A percentile compares a stretch with the other conserved stretches of the same genome.
Evolutionary conservation across 352 stramenopile species (phyloP).

Genomic region (Pythium scleroteichum): DNA sequence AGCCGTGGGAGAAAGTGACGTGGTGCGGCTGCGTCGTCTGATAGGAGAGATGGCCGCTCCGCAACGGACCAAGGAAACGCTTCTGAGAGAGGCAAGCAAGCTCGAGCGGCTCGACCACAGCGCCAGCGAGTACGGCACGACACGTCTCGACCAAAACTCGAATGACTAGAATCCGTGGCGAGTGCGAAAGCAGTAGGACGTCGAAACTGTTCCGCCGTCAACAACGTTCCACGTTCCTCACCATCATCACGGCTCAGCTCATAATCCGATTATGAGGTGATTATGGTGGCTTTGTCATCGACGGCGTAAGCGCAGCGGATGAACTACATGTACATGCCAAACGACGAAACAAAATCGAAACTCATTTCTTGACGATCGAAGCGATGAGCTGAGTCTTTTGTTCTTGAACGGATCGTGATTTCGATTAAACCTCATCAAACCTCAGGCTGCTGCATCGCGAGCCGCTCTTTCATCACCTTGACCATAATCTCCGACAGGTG

Average conservation of each 20-base stretch:
- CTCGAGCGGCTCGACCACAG: slow-evolving; percentile 32
- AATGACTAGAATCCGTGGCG: too few species aligned
- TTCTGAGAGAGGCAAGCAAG: slow-evolving; percentile 55
- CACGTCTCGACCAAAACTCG: too few species aligned
- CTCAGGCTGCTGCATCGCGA: background rate
- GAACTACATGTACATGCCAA: too few species aligned
- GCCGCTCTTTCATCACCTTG: slow-evolving; percentile 16
- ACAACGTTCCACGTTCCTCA: too few species aligned
- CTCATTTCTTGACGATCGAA: background rate
- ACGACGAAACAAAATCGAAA: too few species aligned
- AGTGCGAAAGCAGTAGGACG: too few species aligned
- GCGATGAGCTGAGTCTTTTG: background rate
- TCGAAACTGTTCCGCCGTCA: too few species aligned
- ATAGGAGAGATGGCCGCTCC: slow-evolving; percentile 28
- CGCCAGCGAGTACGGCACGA: slow-evolving; percentile 34
- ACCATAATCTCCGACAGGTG: slow-evolving; percentile 8
- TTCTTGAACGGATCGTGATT: too few species aligned
- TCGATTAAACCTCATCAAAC: background rate
- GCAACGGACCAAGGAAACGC: slow-evolving; percentile 28
- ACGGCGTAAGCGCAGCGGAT: too few species aligned
- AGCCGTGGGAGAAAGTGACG: slow-evolving; percentile 10
- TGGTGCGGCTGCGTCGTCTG: slow-evolving; percentile 25
- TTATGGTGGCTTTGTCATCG: too few species aligned
- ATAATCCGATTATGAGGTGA: too few species aligned
- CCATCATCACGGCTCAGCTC: too few species aligned